A percentile compares a stretch with the other conserved stretches of the same genome.
Evolutionary conservation across 164 flowering plant genomes (phyloP).

Genomic region (Platanus orientalis): DNA sequence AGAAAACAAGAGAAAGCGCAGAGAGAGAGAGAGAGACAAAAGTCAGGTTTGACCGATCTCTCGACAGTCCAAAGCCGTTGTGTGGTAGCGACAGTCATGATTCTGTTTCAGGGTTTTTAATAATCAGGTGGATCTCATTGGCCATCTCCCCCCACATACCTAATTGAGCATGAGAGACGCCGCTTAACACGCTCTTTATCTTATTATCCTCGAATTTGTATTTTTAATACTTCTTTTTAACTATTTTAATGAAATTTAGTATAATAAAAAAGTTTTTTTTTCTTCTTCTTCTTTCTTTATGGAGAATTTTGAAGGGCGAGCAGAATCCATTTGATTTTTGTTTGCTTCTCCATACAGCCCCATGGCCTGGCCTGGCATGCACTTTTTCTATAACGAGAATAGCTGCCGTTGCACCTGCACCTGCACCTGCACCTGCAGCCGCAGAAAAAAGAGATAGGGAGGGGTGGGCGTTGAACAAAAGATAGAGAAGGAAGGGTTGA

Average conservation of each 20-base stretch:
- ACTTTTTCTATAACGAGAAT: slow-evolving; percentile 26
- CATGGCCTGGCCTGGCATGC: slow-evolving; percentile 1
- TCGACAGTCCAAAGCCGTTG: slow-evolving; percentile 17
- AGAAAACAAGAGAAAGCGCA: neutral
- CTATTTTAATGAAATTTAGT: neutral
- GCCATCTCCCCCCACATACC: neutral
- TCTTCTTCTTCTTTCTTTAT: neutral
- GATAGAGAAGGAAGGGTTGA: neutral
- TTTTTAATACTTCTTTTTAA: no score
- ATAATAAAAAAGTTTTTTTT: neutral
- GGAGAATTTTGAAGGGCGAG: slow-evolving; percentile 18
- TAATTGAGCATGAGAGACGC: slow-evolving; percentile 25
- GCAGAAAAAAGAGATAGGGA: neutral
- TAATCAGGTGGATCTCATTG: slow-evolving; percentile 18
- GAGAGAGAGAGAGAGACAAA: neutral
- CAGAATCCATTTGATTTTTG: slow-evolving; percentile 2
- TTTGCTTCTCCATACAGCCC: slow-evolving; percentile 8
- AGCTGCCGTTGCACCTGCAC: slow-evolving; percentile 22
- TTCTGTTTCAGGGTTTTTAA: slow-evolving; percentile 24
- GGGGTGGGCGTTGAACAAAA: neutral
- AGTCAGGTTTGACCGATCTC: slow-evolving; percentile 27
- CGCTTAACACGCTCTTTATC: slow-evolving; percentile 22
- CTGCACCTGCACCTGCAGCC: no score
- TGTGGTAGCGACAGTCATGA: slow-evolving; percentile 37
- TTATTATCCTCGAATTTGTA: no score